Evolutionary conservation across 257 asterid species (phyloP).

Genomic region (Petrea volubilis): DNA sequence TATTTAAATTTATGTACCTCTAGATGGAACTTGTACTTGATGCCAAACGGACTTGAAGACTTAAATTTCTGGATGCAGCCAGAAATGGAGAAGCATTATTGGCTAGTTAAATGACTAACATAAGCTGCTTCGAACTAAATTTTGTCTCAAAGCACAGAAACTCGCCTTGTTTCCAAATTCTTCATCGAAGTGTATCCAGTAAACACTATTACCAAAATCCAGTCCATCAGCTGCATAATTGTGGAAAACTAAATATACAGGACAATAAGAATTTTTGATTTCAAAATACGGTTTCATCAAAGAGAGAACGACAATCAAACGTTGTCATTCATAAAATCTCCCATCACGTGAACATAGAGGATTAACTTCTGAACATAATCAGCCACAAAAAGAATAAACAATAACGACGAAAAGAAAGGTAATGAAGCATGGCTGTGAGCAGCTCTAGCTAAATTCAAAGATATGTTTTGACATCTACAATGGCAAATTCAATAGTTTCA

Average conservation of each 20-base stretch:
- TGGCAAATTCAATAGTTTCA: neutral
- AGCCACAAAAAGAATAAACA: too few relatives aligned
- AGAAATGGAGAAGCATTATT: conserved; percentile 6
- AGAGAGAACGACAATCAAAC: too few relatives aligned
- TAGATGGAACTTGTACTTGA: conserved; percentile 88
- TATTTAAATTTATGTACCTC: conserved; percentile 51
- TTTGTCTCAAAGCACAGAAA: neutral
- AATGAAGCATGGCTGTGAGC: too few relatives aligned
- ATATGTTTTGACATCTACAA: neutral
- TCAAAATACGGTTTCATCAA: too few relatives aligned
- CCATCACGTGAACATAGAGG: too few relatives aligned
- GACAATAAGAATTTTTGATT: neutral
- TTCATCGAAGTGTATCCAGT: conserved; percentile 83
- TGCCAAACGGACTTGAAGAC: conserved; percentile 88
- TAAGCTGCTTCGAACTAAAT: neutral
- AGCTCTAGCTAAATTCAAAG: too few relatives aligned
- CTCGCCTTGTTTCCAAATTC: conserved; percentile 74
- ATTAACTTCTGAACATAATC: too few relatives aligned
- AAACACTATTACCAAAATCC: conserved; percentile 86
- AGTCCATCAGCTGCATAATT: conserved; percentile 84
- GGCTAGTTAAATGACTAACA: neutral
- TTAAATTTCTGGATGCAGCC: conserved; percentile 67
- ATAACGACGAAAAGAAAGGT: too few relatives aligned
- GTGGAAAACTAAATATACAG: neutral
- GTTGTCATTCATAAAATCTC: too few relatives aligned